Percentiles rank a stretch among this genome's conserved stretches.
Conservation (phyloP, 2,329 filamentous ascomycete species). For the Neofusicoccum cordaticola region DNA sequence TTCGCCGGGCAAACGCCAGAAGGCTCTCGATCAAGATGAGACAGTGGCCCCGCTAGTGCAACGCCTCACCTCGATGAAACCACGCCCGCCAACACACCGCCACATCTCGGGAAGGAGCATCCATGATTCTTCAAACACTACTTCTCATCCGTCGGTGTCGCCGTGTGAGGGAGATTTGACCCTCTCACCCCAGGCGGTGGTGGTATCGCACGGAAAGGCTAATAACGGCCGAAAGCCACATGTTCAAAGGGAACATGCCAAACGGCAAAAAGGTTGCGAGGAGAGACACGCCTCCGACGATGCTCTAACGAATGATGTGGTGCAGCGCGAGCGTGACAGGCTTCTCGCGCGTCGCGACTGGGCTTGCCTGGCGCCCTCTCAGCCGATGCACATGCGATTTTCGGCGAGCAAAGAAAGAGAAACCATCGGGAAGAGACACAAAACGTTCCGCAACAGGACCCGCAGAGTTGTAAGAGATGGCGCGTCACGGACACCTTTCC, state of each 20-base stretch:
- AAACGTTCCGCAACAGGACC: slow-evolving; percentile 4
- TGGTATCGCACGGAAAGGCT: background rate
- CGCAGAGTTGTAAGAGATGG: background rate
- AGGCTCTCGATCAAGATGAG: background rate
- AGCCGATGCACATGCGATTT: slow-evolving; percentile 30
- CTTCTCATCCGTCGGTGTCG: background rate
- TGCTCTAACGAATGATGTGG: slow-evolving; percentile 19
- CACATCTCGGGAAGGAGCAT: background rate
- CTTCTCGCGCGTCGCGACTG: slow-evolving; percentile 34
- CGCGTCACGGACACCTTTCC: background rate
- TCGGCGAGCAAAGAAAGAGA: slow-evolving; percentile 27
- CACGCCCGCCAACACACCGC: background rate
- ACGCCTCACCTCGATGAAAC: background rate
- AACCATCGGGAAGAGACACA: slow-evolving; percentile 34
- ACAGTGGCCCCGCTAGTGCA: background rate
- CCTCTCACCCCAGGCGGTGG: background rate
- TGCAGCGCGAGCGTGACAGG: slow-evolving; percentile 24
- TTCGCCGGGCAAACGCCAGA: background rate
- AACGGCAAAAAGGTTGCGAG: background rate
- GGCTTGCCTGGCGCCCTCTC: slow-evolving; percentile 31
- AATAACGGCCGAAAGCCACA: background rate
- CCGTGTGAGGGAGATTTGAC: background rate
- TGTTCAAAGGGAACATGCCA: background rate
- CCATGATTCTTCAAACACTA: background rate
- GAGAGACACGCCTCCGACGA: background rate